These are phyloP conservation scores for Eucalyptus caleyi DNA, from an alignment of 345 rosid species.

Conservation along the genomic window DNA sequence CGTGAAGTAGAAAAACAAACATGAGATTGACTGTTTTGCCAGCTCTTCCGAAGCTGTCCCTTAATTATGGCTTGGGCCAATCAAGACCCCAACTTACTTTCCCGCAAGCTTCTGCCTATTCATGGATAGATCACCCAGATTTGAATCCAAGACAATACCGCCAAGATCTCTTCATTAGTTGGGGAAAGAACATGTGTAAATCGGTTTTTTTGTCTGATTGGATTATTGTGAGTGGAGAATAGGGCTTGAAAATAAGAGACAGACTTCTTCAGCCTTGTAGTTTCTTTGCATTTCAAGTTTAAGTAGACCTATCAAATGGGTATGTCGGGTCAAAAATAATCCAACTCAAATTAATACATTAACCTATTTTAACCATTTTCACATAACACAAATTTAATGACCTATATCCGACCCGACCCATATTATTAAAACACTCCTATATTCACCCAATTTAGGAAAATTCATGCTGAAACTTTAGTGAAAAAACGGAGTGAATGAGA, in stretches of 20 bases:
- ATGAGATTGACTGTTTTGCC: background rate
- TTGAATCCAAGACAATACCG: background rate
- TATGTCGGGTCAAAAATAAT: too few species aligned
- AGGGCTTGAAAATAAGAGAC: background rate
- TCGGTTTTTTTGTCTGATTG: background rate
- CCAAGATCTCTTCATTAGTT: background rate
- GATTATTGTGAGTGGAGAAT: background rate
- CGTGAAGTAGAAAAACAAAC: background rate
- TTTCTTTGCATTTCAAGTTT: background rate
- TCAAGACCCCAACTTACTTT: too few species aligned
- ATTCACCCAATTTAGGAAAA: background rate
- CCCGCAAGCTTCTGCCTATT: background rate
- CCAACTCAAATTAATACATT: too few species aligned
- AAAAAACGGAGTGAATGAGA: too few species aligned
- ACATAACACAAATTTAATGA: too few species aligned
- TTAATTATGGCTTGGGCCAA: background rate
- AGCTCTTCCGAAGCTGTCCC: background rate
- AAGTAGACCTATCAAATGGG: background rate
- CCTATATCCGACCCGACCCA: rapidly evolving
- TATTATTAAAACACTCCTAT: background rate
- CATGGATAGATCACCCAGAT: background rate
- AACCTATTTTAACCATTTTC: too few species aligned
- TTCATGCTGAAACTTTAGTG: background rate
- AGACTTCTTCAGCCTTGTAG: background rate
- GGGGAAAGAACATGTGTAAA: background rate